Base-by-base conservation (phyloP, 129 eudicot species). In the Glebionis coronaria region DNA sequence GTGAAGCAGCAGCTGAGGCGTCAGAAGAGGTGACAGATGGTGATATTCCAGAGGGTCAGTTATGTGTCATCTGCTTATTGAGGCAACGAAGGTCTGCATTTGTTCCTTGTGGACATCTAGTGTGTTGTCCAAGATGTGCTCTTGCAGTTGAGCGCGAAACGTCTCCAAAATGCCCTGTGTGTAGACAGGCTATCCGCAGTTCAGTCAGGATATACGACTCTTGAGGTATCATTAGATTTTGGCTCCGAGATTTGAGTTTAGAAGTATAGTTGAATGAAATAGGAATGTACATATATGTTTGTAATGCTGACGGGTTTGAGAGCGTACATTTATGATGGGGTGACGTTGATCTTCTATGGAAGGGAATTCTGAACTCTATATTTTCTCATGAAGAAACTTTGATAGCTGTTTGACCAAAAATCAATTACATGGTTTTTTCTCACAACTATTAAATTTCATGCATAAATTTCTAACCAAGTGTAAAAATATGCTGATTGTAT, bases 21-120 rank as follows among this genome's bases (percentile, higher is more conserved):
- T 67, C 52, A 42, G 84, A 65, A 25, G 97, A 79, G 11, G 97
- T 82, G 21, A 93, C 82, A 25, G 29, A n/a, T 3, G 90, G 79
- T 40, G 92, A 80, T 25, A 75, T 88, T 47, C 86, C 91, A 12
- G 95, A 86, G 53, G 98, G 96, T 21, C 80, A 84, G 74, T 61
- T 92, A 46, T 92, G 98, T 72, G 96, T 84, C 49, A 77, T 92
- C 44, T 92, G 98, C 78, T 77, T 88, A 63, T 77, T 68, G 84
- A 86, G 95, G 75, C 76, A 80, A 76, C 66, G 90, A 1, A 69
- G 86, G 12, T 88, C 95, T 51, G 98, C 96, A 46, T 92, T 92
- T 61, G 63, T 92, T 35, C 98, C 98, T 0, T 88, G 98, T 75
- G 98, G 96, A 44, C 98, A 92, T 76, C 60, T 86, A 18, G 91